Conservation (phyloP, 2,329 filamentous ascomycete species). For the Diaporthe citrichinensis region DNA sequence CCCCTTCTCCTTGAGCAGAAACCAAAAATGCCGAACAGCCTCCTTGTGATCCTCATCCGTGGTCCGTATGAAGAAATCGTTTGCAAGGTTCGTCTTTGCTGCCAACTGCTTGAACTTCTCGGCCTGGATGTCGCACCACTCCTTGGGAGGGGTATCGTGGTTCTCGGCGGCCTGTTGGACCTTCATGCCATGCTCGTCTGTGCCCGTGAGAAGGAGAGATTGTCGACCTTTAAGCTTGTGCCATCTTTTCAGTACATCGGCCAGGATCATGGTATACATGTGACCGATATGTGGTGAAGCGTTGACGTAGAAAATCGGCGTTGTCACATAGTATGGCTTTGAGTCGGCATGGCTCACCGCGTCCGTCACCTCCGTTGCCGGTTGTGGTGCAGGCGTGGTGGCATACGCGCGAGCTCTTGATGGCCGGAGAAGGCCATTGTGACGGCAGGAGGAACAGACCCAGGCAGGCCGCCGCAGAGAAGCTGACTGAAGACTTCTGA, state of each 20-base stretch:
- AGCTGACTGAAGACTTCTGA: conserved; percentile 34
- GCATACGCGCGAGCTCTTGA: conserved; percentile 24
- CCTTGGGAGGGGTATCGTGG: conserved; percentile 79
- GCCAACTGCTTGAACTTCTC: conserved; percentile 85
- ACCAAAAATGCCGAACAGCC: conserved; percentile 92
- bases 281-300: conserved; percentile 96
- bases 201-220: conserved; percentile 88
- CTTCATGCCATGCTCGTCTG: conserved; percentile 98
- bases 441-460: conserved; percentile 35
- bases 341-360: not conserved
- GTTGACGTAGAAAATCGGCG: conserved; percentile 99
- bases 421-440: conserved; percentile 33
- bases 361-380: not conserved
- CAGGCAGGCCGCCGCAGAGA: conserved; percentile 30
- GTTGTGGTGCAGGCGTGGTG: conserved; percentile 1
- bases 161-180: conserved; percentile 87
- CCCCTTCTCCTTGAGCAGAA: conserved; percentile 79
- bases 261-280: conserved; percentile 91
- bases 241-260: conserved; percentile 95
- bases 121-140: conserved; percentile 90
- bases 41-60: conserved; percentile 86
- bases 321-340: conserved; percentile 96
- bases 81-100: conserved; percentile 75
- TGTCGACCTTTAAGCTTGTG: conserved; percentile 79
- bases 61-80: conserved; percentile 93